Percentiles rank a stretch among this genome's conserved stretches.
phyloP scores from a whole-genome alignment of 495 filamentous ascomycete species.

The Astrothelium subdiscretum region DNA sequence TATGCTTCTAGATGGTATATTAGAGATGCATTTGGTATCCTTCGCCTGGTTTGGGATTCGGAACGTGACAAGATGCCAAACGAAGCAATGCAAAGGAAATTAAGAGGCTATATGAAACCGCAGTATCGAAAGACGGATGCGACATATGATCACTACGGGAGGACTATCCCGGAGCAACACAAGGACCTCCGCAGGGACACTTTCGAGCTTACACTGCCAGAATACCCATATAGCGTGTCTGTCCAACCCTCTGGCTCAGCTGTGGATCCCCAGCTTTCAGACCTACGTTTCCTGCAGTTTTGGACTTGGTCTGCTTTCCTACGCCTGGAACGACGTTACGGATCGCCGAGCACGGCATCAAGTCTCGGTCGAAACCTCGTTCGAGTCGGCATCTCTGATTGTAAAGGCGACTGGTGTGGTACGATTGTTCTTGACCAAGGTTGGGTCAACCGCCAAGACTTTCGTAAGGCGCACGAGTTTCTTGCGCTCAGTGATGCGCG shows the following conservation, averaged over 20 bases:
- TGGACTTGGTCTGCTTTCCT: slow-evolving; percentile 21
- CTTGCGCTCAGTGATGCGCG: slow-evolving; percentile 30
- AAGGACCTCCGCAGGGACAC: background rate
- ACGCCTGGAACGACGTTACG: background rate
- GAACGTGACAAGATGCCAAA: background rate
- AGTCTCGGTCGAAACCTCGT: background rate
- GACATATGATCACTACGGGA: background rate
- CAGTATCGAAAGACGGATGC: slow-evolving; percentile 1
- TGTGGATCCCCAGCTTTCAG: slow-evolving; percentile 3
- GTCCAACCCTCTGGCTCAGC: background rate
- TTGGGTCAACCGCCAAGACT: slow-evolving; percentile 9
- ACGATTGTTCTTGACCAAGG: slow-evolving; percentile 13
- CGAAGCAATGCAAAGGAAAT: slow-evolving; percentile 3
- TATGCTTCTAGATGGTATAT: slow-evolving; percentile 20
- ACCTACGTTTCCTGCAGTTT: slow-evolving; percentile 20
- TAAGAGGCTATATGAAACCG: slow-evolving; percentile 6
- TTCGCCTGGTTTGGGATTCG: slow-evolving; percentile 20
- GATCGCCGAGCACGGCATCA: background rate
- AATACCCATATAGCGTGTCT: slow-evolving; percentile 9
- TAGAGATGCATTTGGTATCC: slow-evolving; percentile 22
- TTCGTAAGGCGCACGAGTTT: slow-evolving; percentile 11
- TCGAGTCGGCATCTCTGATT: slow-evolving; percentile 14
- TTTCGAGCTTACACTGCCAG: slow-evolving; percentile 10
- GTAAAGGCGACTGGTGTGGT: slow-evolving; percentile 18
- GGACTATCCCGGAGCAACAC: background rate